Evolutionary conservation across 805 yeast genomes (phyloP).

Genomic region (Spathaspora girioi): DNA sequence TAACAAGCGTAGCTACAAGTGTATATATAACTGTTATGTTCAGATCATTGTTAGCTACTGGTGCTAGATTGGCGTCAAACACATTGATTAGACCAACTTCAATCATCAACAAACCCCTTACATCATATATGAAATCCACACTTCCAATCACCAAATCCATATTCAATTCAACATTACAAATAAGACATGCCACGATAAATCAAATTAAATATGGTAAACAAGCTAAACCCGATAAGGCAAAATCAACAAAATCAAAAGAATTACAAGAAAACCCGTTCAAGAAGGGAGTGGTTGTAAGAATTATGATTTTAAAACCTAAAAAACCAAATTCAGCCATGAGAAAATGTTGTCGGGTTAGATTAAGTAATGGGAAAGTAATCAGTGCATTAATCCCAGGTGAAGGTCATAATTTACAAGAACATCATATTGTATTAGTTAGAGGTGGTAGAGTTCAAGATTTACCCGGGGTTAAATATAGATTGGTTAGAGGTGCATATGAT

Average conservation of each 20-base stretch:
- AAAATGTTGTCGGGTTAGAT: conserved; percentile 92
- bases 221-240: conserved; percentile 47
- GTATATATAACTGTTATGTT: conserved; percentile 15
- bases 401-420: conserved; percentile 98
- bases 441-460: conserved; percentile 99
- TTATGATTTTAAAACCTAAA: conserved; percentile 94
- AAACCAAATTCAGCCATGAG: conserved; percentile 98
- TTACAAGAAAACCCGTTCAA: conserved; percentile 78
- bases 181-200: conserved; percentile 66
- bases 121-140: conserved; percentile 11
- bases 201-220: conserved; percentile 69
- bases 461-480: conserved; percentile 96
- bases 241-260: conserved; percentile 68
- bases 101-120: conserved; percentile 2
- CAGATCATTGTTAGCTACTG: conserved; percentile 13
- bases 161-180: conserved; percentile 25
- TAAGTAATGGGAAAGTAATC: conserved; percentile 83
- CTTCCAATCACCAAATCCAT: conserved; percentile 11
- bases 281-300: conserved; percentile 91
- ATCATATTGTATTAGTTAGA: conserved; percentile 89
- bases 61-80: not conserved
- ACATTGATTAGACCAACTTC: conserved; percentile 1
- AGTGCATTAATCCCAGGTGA: conserved; percentile 97
- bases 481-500: conserved; percentile 91
- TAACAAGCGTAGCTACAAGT: not conserved